Base-by-base conservation (phyloP, 1,284 basidiomycete genomes). In the Anthracocystis walkeri region DNA sequence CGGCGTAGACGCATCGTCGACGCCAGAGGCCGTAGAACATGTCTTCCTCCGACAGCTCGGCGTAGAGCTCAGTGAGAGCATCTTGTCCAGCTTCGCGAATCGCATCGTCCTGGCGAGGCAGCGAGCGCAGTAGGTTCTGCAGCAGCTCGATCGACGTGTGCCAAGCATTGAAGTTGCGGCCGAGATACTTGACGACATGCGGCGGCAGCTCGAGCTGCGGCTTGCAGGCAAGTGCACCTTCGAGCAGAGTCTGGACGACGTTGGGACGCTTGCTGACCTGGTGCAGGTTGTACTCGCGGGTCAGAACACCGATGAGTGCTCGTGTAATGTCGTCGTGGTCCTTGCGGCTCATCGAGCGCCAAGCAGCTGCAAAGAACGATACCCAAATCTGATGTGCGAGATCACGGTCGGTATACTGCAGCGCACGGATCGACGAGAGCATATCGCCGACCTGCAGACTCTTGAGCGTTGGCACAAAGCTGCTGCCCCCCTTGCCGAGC, bases 11-110 rank as follows among this genome's bases (percentile, higher is more conserved):
- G 70, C 91, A 92, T 23, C 96, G 92, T 59, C 93, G 90, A 33
- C 97, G 90, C 92, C 97, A 99, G 27, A 98, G 87, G 6, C 97
- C 97, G 85, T 99, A 97, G 86, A 98, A 98, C 87, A 97, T 90
- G 86, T 99, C 97, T 72, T 97, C 95, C 87, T 99, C 97, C 18
- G 91, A 91, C 42, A 99, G 87, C 84, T 99, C 97, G 2, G 95
- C 94, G 79, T 97, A 99, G 1, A 98, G 88, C 83, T 99, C 97
- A 16, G 94, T 92, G 18, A 99, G 89, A 0, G 97, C 94, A 83
- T 97, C 95, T 69, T 91, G 91, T 49, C 94, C 91, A 46, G 90
- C 92, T 73, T 99, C 95, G 27, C 93, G 91, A 42, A 94, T 88
- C 44, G 89, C 88, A 29, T 89, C 88, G 72, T 98, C 95, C 67